These are phyloP conservation scores for Fraxinus quadrangulata DNA, from an alignment of 257 asterid species.

Conservation along the genomic window DNA sequence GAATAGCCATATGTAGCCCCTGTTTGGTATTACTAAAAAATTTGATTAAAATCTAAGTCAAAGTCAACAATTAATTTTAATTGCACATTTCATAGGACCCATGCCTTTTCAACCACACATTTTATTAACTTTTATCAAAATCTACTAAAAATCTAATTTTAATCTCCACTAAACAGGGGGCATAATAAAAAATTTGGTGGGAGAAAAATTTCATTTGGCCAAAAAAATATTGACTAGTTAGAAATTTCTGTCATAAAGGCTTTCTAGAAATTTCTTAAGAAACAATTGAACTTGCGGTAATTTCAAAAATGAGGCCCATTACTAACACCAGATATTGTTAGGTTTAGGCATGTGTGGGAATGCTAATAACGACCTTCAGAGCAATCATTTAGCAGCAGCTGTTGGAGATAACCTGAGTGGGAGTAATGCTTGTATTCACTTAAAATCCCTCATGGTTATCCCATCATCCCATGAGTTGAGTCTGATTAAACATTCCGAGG, in stretches of 20 bases:
- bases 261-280: neutral
- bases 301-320: neutral
- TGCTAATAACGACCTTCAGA: neutral
- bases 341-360: neutral
- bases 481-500: neutral
- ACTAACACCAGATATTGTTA: neutral
- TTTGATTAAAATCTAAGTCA: no score
- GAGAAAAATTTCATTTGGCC: neutral
- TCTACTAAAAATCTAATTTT: no score
- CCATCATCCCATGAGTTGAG: neutral
- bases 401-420: neutral
- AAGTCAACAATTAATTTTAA: no score
- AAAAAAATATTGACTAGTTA: neutral
- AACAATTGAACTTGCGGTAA: neutral
- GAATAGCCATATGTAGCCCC: neutral
- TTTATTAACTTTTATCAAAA: no score
- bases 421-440: neutral
- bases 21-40: no score
- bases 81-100: no score
- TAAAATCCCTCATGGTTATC: neutral
- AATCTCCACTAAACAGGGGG: no score
- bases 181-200: neutral
- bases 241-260: neutral
- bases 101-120: no score
- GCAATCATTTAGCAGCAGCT: neutral